phyloP scores from a whole-genome alignment of 1,284 basidiomycete genomes.

The Microbotryum scabiosae region DNA sequence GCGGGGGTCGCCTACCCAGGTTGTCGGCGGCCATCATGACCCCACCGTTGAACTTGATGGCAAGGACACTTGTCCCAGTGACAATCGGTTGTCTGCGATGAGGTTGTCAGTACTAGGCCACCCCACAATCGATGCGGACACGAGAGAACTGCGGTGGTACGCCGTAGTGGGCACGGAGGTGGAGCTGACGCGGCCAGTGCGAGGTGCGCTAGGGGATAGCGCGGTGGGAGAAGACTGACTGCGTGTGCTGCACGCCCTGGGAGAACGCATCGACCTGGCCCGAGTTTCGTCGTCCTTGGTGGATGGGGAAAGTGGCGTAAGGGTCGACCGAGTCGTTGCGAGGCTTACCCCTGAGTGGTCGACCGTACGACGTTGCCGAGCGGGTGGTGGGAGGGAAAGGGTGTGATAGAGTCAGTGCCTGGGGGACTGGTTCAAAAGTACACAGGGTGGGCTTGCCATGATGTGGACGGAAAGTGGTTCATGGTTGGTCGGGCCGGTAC shows the following conservation, averaged over 20 bases:
- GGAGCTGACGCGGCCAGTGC: background rate
- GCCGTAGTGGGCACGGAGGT: background rate
- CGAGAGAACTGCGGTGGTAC: too few species aligned
- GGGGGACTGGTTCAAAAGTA: background rate
- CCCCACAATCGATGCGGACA: too few species aligned
- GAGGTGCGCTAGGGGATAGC: background rate
- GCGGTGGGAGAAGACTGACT: constrained; percentile 47
- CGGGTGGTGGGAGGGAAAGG: background rate
- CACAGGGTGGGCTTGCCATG: constrained; percentile 9
- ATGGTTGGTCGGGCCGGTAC: background rate
- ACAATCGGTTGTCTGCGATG: constrained; percentile 76
- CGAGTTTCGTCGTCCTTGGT: constrained; percentile 49
- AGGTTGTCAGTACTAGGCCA: too few species aligned
- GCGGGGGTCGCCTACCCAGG: constrained; percentile 54
- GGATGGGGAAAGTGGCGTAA: constrained; percentile 63
- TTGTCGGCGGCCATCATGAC: constrained; percentile 99
- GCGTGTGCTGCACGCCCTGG: constrained; percentile 62
- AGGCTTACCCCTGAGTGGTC: constrained; percentile 28
- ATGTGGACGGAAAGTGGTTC: constrained; percentile 30
- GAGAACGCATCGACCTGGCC: constrained; percentile 51
- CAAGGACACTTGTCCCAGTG: constrained; percentile 91
- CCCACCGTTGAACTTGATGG: constrained; percentile 88
- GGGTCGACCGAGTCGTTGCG: constrained; percentile 62
- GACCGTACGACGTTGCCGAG: background rate
- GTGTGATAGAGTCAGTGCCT: background rate